Base-by-base conservation (phyloP, 805 yeast species). In the Pichia exigua region DNA sequence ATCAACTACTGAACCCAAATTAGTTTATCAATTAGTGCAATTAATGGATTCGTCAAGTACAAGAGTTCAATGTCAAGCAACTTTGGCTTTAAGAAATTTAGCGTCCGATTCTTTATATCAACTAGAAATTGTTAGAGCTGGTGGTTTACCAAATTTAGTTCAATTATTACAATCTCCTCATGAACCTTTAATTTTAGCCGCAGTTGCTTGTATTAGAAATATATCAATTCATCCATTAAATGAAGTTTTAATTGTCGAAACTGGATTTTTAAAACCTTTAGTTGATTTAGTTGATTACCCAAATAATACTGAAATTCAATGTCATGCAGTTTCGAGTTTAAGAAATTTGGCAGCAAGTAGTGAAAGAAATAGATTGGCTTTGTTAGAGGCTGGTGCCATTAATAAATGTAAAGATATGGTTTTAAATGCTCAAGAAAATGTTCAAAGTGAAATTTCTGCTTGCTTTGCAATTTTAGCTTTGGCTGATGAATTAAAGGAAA, bases 51-150 rank as follows among this genome's bases (percentile, higher is more conserved):
- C 95, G 3, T 85, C 90, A 13, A 82, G 94, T 45, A 92, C 97
- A 39, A 79, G 98, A 60, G 97, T 94, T 38, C 97, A 94, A 70
- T 94, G 99, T 70, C 99, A 94, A 73, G 98, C 99, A 0, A 95
- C 99, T 5, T 75, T 94, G 56, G 99, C 98, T 1, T 76, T 94
- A 59, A 81, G 99, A 71, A 94, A 94, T 65, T 78, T 94, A 63
- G 99, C 99, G 1, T 86, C 96, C 4, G 99, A 94, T 70, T 89
- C 94, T 18, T 85, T 90, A 57, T 94, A 94, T 71, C 99, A 94
- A 72, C 79, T 92, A 56, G 98, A 92, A 66, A 91, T 92, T 58
- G 98, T 92, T 18, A 79, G 95, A 62, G 91, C 95, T 40, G 96
- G 96, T 52, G 99, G 99, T 0, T 78, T 94, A 62, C 94, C 97